Conservation (phyloP, 2,329 filamentous ascomycete genomes). For the Calcarisporium arbuscula region DNA sequence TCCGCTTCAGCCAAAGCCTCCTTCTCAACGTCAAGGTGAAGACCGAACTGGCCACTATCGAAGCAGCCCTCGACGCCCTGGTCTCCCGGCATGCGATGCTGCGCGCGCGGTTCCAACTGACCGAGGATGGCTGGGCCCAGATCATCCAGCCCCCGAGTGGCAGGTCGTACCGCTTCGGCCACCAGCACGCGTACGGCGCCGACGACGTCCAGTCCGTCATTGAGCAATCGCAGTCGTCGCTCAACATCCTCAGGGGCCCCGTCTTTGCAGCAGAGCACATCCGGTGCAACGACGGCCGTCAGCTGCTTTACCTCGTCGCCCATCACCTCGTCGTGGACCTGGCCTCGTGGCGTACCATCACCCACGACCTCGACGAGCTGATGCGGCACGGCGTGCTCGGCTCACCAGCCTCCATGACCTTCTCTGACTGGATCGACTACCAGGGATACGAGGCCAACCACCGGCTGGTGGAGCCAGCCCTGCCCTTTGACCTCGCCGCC, state of each 20-base stretch:
- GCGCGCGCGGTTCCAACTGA: constrained; percentile 36
- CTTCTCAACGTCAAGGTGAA: constrained; percentile 37
- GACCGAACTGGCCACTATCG: constrained; percentile 35
- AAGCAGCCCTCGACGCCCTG: constrained; percentile 41
- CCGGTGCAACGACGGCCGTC: constrained; percentile 36
- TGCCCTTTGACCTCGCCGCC: constrained; percentile 33
- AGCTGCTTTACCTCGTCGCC: constrained; percentile 42
- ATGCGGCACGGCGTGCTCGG: constrained; percentile 36
- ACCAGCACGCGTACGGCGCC: constrained; percentile 33
- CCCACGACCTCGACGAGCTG: constrained; percentile 44
- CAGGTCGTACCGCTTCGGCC: constrained; percentile 37
- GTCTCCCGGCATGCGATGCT: constrained; percentile 47
- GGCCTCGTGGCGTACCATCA: constrained; percentile 43
- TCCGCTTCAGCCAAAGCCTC: constrained; percentile 46
- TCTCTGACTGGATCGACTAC: constrained; percentile 42
- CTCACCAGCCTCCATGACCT: constrained; percentile 39
- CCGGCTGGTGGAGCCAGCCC: constrained; percentile 19
- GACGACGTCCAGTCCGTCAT: constrained; percentile 35
- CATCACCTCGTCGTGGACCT: constrained; percentile 48
- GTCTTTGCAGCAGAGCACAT: constrained; percentile 45
- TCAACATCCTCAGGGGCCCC: constrained; percentile 44
- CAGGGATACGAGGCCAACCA: constrained; percentile 32
- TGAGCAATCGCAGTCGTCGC: constrained; percentile 32
- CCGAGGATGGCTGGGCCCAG: constrained; percentile 39
- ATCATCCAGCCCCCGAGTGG: constrained; percentile 31